A percentile compares a stretch with the other conserved stretches of the same genome.
phyloP scores from a whole-genome alignment of 805 yeast species.

The Saturnispora mendoncae region DNA sequence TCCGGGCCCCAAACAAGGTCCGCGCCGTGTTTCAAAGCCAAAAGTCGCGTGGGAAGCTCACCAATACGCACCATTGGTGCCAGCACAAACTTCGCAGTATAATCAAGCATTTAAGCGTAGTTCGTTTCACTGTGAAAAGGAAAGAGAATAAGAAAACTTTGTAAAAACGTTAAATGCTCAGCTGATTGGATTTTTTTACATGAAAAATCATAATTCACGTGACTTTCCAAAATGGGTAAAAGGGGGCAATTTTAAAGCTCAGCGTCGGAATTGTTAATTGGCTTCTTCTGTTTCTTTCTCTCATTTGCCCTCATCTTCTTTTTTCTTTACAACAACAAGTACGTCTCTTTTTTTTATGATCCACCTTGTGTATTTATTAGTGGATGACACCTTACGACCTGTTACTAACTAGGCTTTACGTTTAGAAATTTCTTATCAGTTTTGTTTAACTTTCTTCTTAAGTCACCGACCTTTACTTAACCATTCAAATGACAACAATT shows the following conservation, averaged over 20 bases:
- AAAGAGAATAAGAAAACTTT: neutral
- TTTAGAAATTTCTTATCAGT: too few species aligned
- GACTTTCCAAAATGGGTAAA: neutral
- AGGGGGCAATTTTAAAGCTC: neutral
- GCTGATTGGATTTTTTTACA: neutral
- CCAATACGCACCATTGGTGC: slow-evolving; percentile 98
- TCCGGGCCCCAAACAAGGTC: slow-evolving; percentile 97
- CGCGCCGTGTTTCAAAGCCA: slow-evolving; percentile 78
- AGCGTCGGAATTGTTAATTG: too few species aligned
- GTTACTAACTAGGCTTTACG: too few species aligned
- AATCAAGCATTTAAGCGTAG: slow-evolving; percentile 61
- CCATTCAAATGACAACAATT: neutral
- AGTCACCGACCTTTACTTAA: too few species aligned
- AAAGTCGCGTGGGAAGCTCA: slow-evolving; percentile 80
- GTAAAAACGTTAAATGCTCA: neutral
- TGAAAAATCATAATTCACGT: neutral
- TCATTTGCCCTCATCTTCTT: too few species aligned
- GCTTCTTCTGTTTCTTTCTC: too few species aligned
- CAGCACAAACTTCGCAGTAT: slow-evolving; percentile 68
- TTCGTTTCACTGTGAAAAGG: neutral
- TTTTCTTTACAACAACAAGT: too few species aligned
- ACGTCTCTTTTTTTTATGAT: too few species aligned
- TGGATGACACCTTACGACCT: too few species aligned
- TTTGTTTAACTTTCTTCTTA: too few species aligned
- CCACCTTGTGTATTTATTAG: too few species aligned